A percentile compares a stretch with the other conserved stretches of the same genome.
Evolutionary conservation across 75 land plant genomes (phyloP).

Genomic region (Larix kaempferi): DNA sequence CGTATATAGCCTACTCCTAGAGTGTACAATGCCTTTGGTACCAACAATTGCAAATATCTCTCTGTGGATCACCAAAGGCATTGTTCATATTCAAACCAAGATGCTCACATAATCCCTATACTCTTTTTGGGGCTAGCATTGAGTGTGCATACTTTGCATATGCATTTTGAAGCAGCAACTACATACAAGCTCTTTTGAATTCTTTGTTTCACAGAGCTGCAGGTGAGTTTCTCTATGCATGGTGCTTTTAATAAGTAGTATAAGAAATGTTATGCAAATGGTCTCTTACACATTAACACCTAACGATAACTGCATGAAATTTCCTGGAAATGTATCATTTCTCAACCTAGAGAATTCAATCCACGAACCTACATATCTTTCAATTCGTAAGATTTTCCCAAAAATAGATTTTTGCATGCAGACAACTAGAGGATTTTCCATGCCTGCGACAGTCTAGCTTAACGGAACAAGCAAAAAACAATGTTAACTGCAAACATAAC

Average conservation of each 20-base stretch:
- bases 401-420: background rate
- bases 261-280: background rate
- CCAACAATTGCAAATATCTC: too few species aligned
- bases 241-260: too few species aligned
- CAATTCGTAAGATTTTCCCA: background rate
- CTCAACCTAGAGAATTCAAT: background rate
- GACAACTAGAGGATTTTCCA: background rate
- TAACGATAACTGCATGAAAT: background rate
- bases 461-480: background rate
- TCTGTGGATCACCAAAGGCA: too few species aligned
- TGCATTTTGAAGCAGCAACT: background rate
- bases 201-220: background rate
- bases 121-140: too few species aligned
- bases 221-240: background rate
- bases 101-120: too few species aligned
- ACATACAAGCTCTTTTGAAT: background rate
- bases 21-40: too few species aligned
- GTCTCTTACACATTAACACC: too few species aligned
- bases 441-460: background rate
- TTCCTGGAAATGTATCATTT: background rate
- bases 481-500: background rate
- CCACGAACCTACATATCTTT: background rate
- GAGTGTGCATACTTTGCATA: too few species aligned
- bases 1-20: too few species aligned
- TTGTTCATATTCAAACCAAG: too few species aligned